Evolutionary conservation across 257 asterid species (phyloP).

Genomic region (Solanum tarapatanum): DNA sequence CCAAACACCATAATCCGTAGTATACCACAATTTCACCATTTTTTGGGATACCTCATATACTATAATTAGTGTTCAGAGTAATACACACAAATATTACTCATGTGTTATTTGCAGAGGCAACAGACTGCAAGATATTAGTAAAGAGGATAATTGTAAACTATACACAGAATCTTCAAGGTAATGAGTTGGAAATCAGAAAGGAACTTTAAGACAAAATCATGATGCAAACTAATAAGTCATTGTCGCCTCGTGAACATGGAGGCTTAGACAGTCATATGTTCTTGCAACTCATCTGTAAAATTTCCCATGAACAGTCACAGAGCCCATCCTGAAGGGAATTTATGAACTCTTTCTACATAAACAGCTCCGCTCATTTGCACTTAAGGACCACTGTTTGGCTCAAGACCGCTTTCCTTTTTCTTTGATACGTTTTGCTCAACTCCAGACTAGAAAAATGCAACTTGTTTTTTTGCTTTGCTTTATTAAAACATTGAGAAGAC

Average conservation of each 20-base stretch:
- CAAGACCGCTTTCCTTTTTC: background rate
- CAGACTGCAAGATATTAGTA: background rate
- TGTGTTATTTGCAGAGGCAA: background rate
- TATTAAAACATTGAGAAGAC: background rate
- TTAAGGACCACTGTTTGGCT: background rate
- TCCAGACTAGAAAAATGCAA: background rate
- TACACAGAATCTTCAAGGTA: background rate
- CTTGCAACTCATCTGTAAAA: background rate
- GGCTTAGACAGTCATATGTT: background rate
- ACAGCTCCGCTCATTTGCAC: background rate
- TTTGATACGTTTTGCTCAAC: background rate
- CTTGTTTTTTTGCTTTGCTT: background rate
- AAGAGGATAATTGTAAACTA: background rate
- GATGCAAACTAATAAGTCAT: background rate
- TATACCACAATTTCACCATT: background rate
- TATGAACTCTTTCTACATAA: background rate
- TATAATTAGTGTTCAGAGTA: background rate
- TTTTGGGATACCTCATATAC: background rate
- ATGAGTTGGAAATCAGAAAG: background rate
- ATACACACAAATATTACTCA: background rate
- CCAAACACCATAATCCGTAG: background rate
- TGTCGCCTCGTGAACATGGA: background rate
- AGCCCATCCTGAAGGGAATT: background rate
- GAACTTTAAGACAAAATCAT: background rate
- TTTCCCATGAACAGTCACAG: background rate